Base-by-base conservation (phyloP, 1,139 yeast genomes). In the Saccharomycopsis phalli region DNA sequence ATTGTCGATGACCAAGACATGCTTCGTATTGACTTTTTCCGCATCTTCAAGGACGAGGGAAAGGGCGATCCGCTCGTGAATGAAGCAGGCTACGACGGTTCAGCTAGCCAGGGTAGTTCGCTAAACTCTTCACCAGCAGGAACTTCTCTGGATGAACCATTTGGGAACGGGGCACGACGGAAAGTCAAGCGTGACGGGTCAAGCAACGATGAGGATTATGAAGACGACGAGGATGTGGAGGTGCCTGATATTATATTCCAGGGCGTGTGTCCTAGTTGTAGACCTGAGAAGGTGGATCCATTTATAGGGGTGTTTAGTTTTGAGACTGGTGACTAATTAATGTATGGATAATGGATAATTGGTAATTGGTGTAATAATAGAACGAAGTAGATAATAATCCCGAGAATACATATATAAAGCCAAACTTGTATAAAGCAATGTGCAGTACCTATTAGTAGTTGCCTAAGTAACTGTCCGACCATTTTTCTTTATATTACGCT, bases 291-390 rank as follows among this genome's bases (percentile, higher is more conserved):
- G 27, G 63, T 70, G 21, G 76, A 69, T 50, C 76, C 78, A 4
- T 72, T 71, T 47, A 71, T 73, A 34, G 79, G 79, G 1, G 71
- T 72, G 13, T 70, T 71, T 47, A 68, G 71, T 27, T 71, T 73
- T 52, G 76, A 72, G 50, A 59, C 40, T 11, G 42, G 35, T 16
- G 41, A 39, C 28, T 40, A 33, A 23, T 26, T 4, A 6, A 10
- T 5, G 29, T 8, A 6, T 22, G n/a, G n/a, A n/a, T n/a, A n/a
- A n/a, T n/a, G n/a, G n/a, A n/a, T n/a, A n/a, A n/a, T n/a, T n/a
- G n/a, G n/a, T n/a, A n/a, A n/a, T n/a, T n/a, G n/a, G n/a, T n/a
- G n/a, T n/a, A n/a, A n/a, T n/a, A n/a, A n/a, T n/a, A n/a, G n/a
- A n/a, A n/a, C n/a, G n/a, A n/a, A n/a, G n/a, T n/a, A n/a, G n/a